Evolutionary conservation across 1,284 basidiomycete genomes (phyloP).

Genomic region (Flammula alnicola): DNA sequence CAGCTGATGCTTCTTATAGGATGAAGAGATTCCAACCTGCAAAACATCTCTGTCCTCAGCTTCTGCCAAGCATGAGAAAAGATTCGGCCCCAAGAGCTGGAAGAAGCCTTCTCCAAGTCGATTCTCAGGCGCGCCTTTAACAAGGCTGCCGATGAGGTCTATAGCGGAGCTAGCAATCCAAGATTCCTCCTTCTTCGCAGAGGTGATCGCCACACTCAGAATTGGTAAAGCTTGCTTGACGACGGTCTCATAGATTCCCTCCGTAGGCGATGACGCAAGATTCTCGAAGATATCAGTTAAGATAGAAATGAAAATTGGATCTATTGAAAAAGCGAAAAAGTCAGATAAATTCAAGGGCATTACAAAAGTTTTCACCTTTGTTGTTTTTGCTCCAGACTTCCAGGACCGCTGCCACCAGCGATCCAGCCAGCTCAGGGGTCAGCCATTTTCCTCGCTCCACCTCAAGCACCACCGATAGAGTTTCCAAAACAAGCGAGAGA

Average conservation of each 20-base stretch:
- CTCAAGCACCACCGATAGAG: conserved; percentile 77
- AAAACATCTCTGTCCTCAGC: conserved; percentile 86
- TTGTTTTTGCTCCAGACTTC: conserved; percentile 86
- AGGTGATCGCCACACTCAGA: conserved; percentile 67
- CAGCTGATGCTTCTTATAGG: conserved; percentile 4
- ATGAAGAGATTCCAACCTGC: conserved; percentile 53
- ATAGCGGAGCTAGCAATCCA: conserved; percentile 82
- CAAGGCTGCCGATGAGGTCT: conserved; percentile 76
- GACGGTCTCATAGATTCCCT: conserved; percentile 71
- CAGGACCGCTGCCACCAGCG: conserved; percentile 68
- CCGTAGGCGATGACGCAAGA: conserved; percentile 62
- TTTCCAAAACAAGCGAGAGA: conserved; percentile 89
- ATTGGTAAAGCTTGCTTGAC: conserved; percentile 76
- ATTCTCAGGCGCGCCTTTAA: conserved; percentile 64
- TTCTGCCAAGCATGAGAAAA: conserved; percentile 71
- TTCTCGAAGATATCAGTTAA: conserved; percentile 82
- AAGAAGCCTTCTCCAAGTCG: conserved; percentile 83
- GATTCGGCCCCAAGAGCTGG: conserved; percentile 67
- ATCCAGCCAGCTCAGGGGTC: conserved; percentile 63
- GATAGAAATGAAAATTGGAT: conserved; percentile 88
- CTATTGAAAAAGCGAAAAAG: conserved; percentile 43
- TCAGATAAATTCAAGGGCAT: background rate
- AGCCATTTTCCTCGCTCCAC: conserved; percentile 77
- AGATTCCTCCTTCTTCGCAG: conserved; percentile 62
- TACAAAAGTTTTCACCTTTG: conserved; percentile 55